Evolutionary conservation across 441 rosid species (phyloP), one percentile per base, ranked within the genome.

Genomic region (Eruca vesicaria): DNA sequence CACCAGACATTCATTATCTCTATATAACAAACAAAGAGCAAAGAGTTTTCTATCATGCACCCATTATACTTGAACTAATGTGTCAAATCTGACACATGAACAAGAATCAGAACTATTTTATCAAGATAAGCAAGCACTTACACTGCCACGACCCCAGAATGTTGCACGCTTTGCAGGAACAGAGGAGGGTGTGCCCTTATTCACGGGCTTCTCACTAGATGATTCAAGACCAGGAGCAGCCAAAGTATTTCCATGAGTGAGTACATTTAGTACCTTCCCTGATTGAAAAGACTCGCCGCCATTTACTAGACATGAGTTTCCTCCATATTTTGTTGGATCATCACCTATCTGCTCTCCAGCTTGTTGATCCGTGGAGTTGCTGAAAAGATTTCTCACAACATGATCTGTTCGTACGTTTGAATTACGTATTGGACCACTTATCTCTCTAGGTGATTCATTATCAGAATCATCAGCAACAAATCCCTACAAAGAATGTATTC

Each of bases 91-190:
- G 66, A 73, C 28, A 66, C 66, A 63, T 61, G 68, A 63, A 63
- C 71, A 69, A 23, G 38, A 55, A 55, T 72, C 62, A 78, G 35
- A 12, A 33, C 23, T 69, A 50, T 43, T 68, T 14, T 48, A 64
- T 48, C n/a, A 68, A 69, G 67, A 74, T 16, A 66, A 76, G 36
- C 11, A 66, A 69, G 63, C 66, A 86, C 98, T 81, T 82, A 96
- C 99, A 81, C 77, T 83, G 80, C 88, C 88, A 84, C 97, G 91
- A 79, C 97, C 94, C 98, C 97, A 93, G 79, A 96, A 89, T 75
- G 94, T 73, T 79, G 97, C 79, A 43, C 94, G 85, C 85, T 91
- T 91, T 53, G 87, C 53, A 68, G 82, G 86, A 78, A 64, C 73
- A 82, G 84, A 87, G 59, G 98, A 85, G 66, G 88, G 82, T 18